A percentile compares a stretch with the other conserved stretches of the same genome.
These are phyloP conservation scores for Boletellus ananiceps DNA, from an alignment of 768 basidiomycete genomes.

Conservation along the genomic window DNA sequence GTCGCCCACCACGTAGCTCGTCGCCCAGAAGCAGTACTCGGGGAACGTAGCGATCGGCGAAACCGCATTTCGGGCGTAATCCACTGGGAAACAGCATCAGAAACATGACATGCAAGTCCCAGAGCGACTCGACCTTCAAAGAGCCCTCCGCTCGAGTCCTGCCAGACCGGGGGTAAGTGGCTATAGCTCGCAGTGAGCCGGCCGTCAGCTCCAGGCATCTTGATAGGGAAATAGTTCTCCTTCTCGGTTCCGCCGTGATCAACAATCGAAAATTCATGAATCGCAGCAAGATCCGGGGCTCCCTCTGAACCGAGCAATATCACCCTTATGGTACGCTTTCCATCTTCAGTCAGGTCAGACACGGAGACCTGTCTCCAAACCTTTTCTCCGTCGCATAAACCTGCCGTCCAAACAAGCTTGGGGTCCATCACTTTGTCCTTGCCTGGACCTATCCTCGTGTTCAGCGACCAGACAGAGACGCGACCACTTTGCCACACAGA, in stretches of 20 bases:
- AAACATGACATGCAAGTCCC: background rate
- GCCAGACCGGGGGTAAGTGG: slow-evolving; percentile 32
- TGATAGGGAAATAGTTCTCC: slow-evolving; percentile 7
- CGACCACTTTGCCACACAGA: slow-evolving; percentile 67
- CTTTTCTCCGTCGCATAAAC: slow-evolving; percentile 9
- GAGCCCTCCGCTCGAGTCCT: slow-evolving; percentile 46
- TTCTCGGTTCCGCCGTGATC: background rate
- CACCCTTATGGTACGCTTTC: slow-evolving; percentile 18
- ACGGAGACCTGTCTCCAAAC: slow-evolving; percentile 30
- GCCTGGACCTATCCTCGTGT: slow-evolving; percentile 56
- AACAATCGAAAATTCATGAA: slow-evolving; percentile 19
- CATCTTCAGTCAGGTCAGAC: slow-evolving; percentile 6
- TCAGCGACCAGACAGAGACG: slow-evolving; percentile 65
- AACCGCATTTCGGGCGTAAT: slow-evolving; percentile 16
- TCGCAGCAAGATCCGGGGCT: slow-evolving; percentile 32
- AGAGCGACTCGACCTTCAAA: slow-evolving; percentile 36
- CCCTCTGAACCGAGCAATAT: slow-evolving; percentile 39
- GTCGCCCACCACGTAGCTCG: slow-evolving; percentile 21
- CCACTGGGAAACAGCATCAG: slow-evolving; percentile 15
- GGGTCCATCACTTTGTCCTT: slow-evolving; percentile 60
- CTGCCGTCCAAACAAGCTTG: slow-evolving; percentile 32
- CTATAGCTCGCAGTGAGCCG: slow-evolving; percentile 37
- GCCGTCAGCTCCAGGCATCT: slow-evolving; percentile 40
- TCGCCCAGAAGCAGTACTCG: slow-evolving; percentile 53
- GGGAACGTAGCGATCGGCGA: slow-evolving; percentile 41